phyloP scores from a whole-genome alignment of 1,284 basidiomycete genomes.

The Somion occarium region DNA sequence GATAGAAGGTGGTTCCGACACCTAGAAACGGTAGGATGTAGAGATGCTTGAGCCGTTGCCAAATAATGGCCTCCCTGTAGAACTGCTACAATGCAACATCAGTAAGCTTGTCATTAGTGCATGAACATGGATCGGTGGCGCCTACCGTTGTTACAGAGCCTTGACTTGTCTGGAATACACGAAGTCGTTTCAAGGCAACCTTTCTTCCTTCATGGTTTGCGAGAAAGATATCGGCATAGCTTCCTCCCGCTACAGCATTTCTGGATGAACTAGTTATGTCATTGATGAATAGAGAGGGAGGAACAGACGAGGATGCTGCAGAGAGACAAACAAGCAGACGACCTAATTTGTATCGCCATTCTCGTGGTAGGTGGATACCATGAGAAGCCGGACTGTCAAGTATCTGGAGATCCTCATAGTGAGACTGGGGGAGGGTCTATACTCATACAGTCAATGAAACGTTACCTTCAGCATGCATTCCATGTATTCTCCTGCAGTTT shows the following conservation, averaged over 20 bases:
- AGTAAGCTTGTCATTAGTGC: too few relatives aligned
- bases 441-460: background rate
- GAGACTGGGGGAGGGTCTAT: too few relatives aligned
- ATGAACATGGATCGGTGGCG: too few relatives aligned
- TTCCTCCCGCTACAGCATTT: background rate
- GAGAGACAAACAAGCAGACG: slow-evolving; percentile 3
- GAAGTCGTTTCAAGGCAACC: slow-evolving; percentile 6
- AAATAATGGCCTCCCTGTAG: slow-evolving; percentile 7
- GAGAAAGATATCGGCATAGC: slow-evolving; percentile 5
- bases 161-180: slow-evolving; percentile 3
- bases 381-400: background rate
- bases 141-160: background rate
- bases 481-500: background rate
- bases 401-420: background rate
- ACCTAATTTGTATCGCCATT: background rate
- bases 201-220: background rate
- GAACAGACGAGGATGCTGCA: background rate
- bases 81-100: too few relatives aligned
- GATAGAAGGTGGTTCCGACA: background rate
- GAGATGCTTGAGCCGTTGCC: slow-evolving; percentile 8
- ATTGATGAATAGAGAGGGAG: slow-evolving; percentile 1
- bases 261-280: background rate
- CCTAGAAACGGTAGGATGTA: slow-evolving; percentile 9
- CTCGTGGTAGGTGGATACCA: background rate
- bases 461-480: background rate